Evolutionary conservation across 2,329 filamentous ascomycete genomes (phyloP), one percentile per base, ranked within the genome.

Genomic region (Hyphodiscus sp.): DNA sequence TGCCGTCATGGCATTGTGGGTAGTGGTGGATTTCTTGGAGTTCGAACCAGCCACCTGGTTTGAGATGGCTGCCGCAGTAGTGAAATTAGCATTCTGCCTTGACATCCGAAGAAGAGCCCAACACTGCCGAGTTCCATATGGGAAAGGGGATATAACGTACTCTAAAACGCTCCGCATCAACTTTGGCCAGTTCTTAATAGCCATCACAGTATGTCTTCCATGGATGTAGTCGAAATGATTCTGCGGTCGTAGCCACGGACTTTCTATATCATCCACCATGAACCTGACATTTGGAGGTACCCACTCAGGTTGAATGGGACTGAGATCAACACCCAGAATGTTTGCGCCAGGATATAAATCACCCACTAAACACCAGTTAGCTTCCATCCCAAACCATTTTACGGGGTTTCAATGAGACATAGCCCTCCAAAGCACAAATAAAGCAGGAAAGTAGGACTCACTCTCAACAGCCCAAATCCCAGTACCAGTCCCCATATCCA

Each of bases 381-480:
- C 45, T 15, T 26, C 18, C 7, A n/a, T 46, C 9, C 20, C 45
- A n/a, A 7, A 23, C 10, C 20, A 46, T 20, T 46, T 15, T 7
- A 20, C 7, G 10, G 16, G 10, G 9, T 23, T 20, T 2, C 20
- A n/a, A 20, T 46, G 2, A 18, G 4, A 42, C 18, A 19, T 19
- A 11, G 16, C 23, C 33, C 33, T 38, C 33, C 33, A 10, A 50
- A 13, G 53, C 52, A 33, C 53, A 55, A 2, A 79, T 96, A 77
- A 81, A 91, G 63, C 92, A 97, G 79, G 81, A 83, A 71, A 97
- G 97, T 81, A 91, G 91, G 1, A 92, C 91, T 55, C 41, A 47
- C 47, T 58, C 26, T 59, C 57, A 29, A 73, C 69, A 18, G 69
- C 66, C 71, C 71, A 73, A 19, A 70, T 68, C 1, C 72, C 72